Evolutionary conservation across 208 protist species (phyloP).

Genomic region (Sergeia podlipaevii): DNA sequence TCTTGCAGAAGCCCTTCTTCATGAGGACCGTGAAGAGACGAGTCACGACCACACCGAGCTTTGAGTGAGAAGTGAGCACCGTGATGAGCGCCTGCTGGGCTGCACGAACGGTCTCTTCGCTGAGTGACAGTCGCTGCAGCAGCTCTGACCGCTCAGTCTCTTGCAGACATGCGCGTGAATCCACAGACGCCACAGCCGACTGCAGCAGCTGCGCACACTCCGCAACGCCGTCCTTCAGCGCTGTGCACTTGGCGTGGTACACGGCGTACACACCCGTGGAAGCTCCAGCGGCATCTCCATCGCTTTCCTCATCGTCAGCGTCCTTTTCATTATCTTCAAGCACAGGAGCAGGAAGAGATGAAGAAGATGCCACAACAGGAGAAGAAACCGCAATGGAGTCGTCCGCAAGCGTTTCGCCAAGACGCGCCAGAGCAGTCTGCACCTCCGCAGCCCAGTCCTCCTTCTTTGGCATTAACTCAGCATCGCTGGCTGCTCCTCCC

Average conservation of each 20-base stretch:
- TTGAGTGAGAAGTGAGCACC: slow-evolving; percentile 44
- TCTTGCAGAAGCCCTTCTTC: slow-evolving; percentile 95
- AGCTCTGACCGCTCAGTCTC: slow-evolving; percentile 3
- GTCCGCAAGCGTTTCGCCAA: slow-evolving; percentile 13
- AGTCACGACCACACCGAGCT: slow-evolving; percentile 80
- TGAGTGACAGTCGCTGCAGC: slow-evolving; percentile 6
- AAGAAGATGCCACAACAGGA: background rate
- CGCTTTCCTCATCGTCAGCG: background rate
- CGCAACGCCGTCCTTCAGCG: slow-evolving; percentile 6
- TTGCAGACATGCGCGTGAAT: background rate
- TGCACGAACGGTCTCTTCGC: slow-evolving; percentile 19
- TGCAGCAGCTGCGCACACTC: slow-evolving; percentile 12
- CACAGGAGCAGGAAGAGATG: background rate
- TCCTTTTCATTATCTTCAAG: slow-evolving; percentile 7
- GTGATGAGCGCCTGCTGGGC: slow-evolving; percentile 17
- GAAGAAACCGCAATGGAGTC: slow-evolving; percentile 6
- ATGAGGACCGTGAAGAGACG: slow-evolving; percentile 89
- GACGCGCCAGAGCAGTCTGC: slow-evolving; percentile 10
- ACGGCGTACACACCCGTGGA: slow-evolving; percentile 17
- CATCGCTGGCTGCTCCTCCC: too few species aligned
- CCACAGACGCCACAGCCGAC: slow-evolving; percentile 12
- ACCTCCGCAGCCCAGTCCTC: slow-evolving; percentile 19
- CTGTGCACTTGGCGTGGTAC: slow-evolving; percentile 16
- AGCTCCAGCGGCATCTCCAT: background rate
- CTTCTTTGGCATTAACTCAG: too few species aligned